Conservation (phyloP, 805 yeast species). For the Sugiyamaella smithiae region DNA sequence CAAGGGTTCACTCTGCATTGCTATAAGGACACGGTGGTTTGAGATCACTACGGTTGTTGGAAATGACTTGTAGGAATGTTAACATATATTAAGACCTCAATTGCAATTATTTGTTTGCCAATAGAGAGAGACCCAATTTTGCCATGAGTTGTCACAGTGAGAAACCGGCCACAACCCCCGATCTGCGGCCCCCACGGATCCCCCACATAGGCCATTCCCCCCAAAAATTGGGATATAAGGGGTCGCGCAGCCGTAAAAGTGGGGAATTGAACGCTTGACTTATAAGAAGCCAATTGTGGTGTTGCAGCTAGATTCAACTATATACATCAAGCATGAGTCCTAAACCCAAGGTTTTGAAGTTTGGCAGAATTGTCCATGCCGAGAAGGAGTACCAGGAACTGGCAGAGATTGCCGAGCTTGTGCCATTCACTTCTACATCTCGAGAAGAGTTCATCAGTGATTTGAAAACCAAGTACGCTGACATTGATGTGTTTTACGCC, state of each 20-base stretch:
- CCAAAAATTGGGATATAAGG: conserved; percentile 2
- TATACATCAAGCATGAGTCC: conserved; percentile 24
- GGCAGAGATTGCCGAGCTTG: conserved; percentile 45
- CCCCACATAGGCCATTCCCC: conserved; percentile 1
- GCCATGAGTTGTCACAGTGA: background rate
- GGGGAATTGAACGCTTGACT: too few relatives aligned
- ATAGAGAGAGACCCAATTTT: too few relatives aligned
- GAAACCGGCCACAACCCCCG: background rate
- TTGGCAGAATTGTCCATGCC: conserved; percentile 62
- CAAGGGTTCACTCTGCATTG: too few relatives aligned
- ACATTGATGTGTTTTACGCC: conserved; percentile 42
- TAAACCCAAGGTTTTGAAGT: conserved; percentile 60
- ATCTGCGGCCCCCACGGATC: background rate
- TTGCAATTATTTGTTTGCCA: too few relatives aligned
- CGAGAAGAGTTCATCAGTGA: conserved; percentile 42
- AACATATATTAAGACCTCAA: too few relatives aligned
- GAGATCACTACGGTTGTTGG: too few relatives aligned
- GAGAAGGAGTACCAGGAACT: conserved; percentile 64
- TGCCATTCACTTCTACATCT: conserved; percentile 39
- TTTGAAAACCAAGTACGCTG: conserved; percentile 34
- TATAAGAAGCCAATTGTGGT: too few relatives aligned
- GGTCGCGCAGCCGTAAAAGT: too few relatives aligned
- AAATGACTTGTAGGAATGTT: too few relatives aligned
- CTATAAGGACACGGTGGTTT: too few relatives aligned
- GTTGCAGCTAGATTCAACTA: too few relatives aligned